Conservation (phyloP, 2,329 filamentous ascomycete species). For the Fusarium nygamai region DNA sequence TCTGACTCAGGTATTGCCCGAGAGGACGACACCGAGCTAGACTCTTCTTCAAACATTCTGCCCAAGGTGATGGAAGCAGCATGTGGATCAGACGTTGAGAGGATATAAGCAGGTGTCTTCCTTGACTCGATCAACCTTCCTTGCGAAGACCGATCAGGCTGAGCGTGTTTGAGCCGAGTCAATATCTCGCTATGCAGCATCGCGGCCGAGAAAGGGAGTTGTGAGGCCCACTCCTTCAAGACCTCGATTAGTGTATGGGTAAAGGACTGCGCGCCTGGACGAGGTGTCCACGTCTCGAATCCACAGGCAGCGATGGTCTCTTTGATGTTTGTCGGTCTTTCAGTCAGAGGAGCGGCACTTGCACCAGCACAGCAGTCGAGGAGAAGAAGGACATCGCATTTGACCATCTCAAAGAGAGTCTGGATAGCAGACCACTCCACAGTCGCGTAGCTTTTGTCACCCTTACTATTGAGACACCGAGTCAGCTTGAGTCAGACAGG, state of each 20-base stretch:
- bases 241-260: slow-evolving; percentile 42
- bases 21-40: slow-evolving; percentile 33
- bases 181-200: slow-evolving; percentile 44
- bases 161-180: slow-evolving; percentile 41
- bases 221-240: slow-evolving; percentile 40
- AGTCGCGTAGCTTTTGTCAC: slow-evolving; percentile 37
- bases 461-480: slow-evolving; percentile 28
- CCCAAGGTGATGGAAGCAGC: slow-evolving; percentile 41
- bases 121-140: slow-evolving; percentile 39
- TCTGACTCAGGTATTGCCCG: slow-evolving; percentile 33
- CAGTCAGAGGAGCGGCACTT: slow-evolving; percentile 40
- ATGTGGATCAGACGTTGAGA: slow-evolving; percentile 40
- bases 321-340: slow-evolving; percentile 42
- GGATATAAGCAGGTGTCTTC: slow-evolving; percentile 42
- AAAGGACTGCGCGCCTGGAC: slow-evolving; percentile 40
- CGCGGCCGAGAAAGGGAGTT: slow-evolving; percentile 41
- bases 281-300: slow-evolving; percentile 41
- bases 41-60: slow-evolving; percentile 32
- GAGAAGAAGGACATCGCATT: slow-evolving; percentile 40
- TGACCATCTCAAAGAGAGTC: slow-evolving; percentile 42
- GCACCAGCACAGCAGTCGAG: slow-evolving; percentile 42
- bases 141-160: slow-evolving; percentile 35
- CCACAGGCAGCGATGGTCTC: slow-evolving; percentile 43
- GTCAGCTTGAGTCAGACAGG: slow-evolving; percentile 14
- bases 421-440: slow-evolving; percentile 44